Conservation (phyloP, 495 filamentous ascomycete genomes). For the Annulohypoxylon bovei region DNA sequence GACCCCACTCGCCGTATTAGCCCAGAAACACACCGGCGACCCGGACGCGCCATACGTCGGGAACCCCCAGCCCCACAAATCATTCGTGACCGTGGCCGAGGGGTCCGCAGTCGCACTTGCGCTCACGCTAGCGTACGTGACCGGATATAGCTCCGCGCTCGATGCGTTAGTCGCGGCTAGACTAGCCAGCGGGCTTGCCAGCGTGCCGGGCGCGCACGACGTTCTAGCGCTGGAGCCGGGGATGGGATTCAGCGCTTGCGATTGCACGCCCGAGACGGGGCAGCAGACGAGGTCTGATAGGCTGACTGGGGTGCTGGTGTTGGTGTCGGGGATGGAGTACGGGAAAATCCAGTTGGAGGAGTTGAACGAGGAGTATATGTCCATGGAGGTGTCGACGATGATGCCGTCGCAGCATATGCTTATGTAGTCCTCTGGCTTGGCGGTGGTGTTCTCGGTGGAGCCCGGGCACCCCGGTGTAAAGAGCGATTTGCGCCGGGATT, state of each 20-base stretch:
- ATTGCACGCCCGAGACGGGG: slow-evolving; percentile 20
- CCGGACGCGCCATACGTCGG: slow-evolving; percentile 30
- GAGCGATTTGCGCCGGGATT: not conserved
- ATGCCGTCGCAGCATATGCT: slow-evolving; percentile 35
- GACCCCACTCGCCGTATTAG: slow-evolving; percentile 17
- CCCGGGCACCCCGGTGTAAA: not conserved
- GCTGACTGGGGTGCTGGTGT: not conserved
- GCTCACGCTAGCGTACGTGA: slow-evolving; percentile 10
- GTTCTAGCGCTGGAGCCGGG: slow-evolving; percentile 13
- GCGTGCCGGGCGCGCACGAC: slow-evolving; percentile 18
- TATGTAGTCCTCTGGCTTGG: slow-evolving; percentile 3
- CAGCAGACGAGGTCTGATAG: slow-evolving; percentile 25
- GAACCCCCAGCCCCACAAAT: slow-evolving; percentile 22
- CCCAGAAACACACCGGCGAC: slow-evolving; percentile 25
- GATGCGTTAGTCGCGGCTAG: slow-evolving; percentile 21
- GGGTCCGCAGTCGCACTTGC: not conserved
- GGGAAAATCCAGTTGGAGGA: not conserved
- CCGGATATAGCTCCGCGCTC: slow-evolving; percentile 4
- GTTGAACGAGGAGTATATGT: slow-evolving; percentile 11
- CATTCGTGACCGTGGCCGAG: slow-evolving; percentile 16
- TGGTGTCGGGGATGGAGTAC: not conserved
- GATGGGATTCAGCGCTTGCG: not conserved
- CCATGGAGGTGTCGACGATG: slow-evolving; percentile 30
- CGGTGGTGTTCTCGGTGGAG: not conserved
- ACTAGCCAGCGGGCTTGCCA: slow-evolving; percentile 18